Evolutionary conservation across 192 early-diverging fungal genomes (phyloP).

Genomic region (Backusella tarrabulga): DNA sequence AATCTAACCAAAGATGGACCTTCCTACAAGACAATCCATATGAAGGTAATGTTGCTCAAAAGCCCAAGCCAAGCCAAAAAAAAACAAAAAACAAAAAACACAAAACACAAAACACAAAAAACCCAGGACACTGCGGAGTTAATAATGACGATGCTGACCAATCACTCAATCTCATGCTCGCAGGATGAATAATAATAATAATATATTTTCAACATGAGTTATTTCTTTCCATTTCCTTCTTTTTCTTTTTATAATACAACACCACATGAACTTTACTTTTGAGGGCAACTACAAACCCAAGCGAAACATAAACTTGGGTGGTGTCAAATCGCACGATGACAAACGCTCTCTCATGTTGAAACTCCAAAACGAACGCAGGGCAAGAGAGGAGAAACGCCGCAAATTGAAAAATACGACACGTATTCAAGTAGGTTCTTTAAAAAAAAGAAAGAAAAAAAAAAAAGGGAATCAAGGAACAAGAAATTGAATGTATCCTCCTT

Average conservation of each 20-base stretch:
- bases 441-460: too few species aligned
- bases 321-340: conserved; percentile 62
- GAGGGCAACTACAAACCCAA: conserved; percentile 78
- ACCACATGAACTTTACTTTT: conserved; percentile 56
- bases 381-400: conserved; percentile 69
- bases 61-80: too few species aligned
- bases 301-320: conserved; percentile 83
- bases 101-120: neutral
- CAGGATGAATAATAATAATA: neutral
- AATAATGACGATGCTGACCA: neutral
- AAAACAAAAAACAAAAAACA: too few species aligned
- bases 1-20: neutral
- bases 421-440: conserved; percentile 56
- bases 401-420: conserved; percentile 48
- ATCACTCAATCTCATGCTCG: neutral
- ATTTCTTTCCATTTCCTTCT: neutral
- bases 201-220: neutral
- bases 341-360: conserved; percentile 63
- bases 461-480: too few species aligned
- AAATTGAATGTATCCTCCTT: too few species aligned
- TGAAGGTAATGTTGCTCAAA: too few species aligned
- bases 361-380: conserved; percentile 70
- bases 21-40: neutral
- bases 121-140: neutral
- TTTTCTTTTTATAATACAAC: neutral